A percentile compares a stretch with the other conserved stretches of the same genome.
Evolutionary conservation across 768 basidiomycete genomes (phyloP).

Genomic region (Lenzites betulinus): DNA sequence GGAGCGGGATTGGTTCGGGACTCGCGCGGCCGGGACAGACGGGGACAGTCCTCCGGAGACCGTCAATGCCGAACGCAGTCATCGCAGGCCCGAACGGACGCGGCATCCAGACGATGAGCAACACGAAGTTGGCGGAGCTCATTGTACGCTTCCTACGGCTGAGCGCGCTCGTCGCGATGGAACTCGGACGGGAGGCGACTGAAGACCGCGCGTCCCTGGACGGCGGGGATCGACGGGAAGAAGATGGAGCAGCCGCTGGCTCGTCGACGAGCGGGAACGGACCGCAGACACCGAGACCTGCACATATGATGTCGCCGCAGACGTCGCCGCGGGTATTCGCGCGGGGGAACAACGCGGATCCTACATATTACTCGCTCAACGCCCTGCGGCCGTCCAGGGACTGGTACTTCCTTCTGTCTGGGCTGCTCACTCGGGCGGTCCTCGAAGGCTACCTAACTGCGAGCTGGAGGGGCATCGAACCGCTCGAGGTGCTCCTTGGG

Average conservation of each 20-base stretch:
- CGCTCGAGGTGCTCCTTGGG: constrained; percentile 70
- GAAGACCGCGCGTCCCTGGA: constrained; percentile 46
- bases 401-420: constrained; percentile 82
- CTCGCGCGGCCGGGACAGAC: constrained; percentile 55
- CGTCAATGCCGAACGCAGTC: constrained; percentile 19
- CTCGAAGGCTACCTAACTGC: constrained; percentile 84
- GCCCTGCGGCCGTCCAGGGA: constrained; percentile 69
- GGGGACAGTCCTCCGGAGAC: constrained; percentile 64
- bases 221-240: constrained; percentile 34
- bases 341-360: constrained; percentile 17
- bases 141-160: constrained; percentile 74
- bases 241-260: constrained; percentile 16
- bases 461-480: constrained; percentile 75
- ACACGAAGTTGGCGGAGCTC: constrained; percentile 65
- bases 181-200: constrained; percentile 68
- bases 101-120: constrained; percentile 47
- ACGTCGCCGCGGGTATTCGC: constrained; percentile 24
- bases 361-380: constrained; percentile 24
- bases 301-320: constrained; percentile 23
- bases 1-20: constrained; percentile 72
- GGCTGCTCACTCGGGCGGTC: constrained; percentile 78
- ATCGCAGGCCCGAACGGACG: constrained; percentile 21
- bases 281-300: constrained; percentile 12
- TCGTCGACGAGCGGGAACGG: constrained; percentile 1
- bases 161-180: constrained; percentile 76